Evolutionary conservation across 2,329 filamentous ascomycete genomes (phyloP).

Genomic region (Chrysosporium keratinophilum): DNA sequence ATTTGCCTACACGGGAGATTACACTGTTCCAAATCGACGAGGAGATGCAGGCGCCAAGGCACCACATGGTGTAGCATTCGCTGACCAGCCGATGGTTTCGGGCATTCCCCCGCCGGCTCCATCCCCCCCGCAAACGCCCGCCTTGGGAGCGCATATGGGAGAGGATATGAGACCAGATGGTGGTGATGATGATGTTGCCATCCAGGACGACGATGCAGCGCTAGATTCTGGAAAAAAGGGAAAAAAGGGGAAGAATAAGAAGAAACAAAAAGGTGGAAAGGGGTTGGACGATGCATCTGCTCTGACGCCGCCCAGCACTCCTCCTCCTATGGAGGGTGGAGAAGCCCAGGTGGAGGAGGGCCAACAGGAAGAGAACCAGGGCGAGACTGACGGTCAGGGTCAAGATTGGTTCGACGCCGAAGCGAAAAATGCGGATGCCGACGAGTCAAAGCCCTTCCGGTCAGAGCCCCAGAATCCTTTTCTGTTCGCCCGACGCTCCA

Average conservation of each 20-base stretch:
- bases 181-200: not conserved
- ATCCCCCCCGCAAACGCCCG: constrained; percentile 22
- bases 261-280: constrained; percentile 18
- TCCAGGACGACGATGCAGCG: constrained; percentile 7
- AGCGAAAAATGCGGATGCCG: constrained; percentile 6
- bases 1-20: constrained; percentile 43
- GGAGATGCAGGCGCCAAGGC: constrained; percentile 8
- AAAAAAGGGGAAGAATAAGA: constrained; percentile 25
- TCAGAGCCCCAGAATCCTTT: constrained; percentile 25
- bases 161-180: constrained; percentile 5
- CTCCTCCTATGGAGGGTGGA: constrained; percentile 22
- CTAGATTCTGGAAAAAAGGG: constrained; percentile 25
- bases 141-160: constrained; percentile 8
- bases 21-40: constrained; percentile 28
- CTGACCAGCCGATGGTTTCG: constrained; percentile 10
- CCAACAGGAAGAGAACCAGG: constrained; percentile 11
- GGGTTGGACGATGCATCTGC: constrained; percentile 21
- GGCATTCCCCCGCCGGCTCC: constrained; percentile 25
- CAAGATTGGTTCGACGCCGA: constrained; percentile 14
- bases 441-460: constrained; percentile 4
- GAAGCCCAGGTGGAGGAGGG: constrained; percentile 11
- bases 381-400: constrained; percentile 6
- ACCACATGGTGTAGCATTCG: constrained; percentile 5
- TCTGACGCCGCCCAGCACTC: constrained; percentile 32
- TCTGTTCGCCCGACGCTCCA: constrained; percentile 22